Percentiles rank a stretch among this genome's conserved stretches.
Evolutionary conservation across 768 basidiomycete species (phyloP).

Genomic region (Cystofilobasidium bisporidii): DNA sequence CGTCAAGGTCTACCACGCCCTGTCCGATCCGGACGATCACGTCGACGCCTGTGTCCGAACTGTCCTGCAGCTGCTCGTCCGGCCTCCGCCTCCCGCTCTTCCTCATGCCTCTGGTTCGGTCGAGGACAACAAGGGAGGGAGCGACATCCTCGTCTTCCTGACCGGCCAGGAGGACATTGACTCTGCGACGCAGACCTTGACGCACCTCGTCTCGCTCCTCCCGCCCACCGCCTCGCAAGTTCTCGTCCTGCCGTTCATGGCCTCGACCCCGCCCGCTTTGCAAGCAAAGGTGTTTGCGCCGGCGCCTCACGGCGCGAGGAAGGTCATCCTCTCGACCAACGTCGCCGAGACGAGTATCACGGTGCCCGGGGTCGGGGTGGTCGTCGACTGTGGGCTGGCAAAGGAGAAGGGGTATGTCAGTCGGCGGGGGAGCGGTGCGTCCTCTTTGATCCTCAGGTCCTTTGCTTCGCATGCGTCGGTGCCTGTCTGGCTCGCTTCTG

Average conservation of each 20-base stretch:
- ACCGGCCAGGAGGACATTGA: conserved; percentile 98
- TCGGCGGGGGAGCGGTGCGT: conserved; percentile 54
- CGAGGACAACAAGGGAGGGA: too few relatives aligned
- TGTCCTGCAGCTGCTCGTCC: conserved; percentile 85
- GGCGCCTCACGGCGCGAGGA: conserved; percentile 59
- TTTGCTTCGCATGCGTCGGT: background rate
- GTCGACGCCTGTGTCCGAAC: conserved; percentile 80
- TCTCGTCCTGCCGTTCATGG: conserved; percentile 66
- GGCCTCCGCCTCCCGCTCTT: conserved; percentile 46
- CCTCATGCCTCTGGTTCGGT: conserved; percentile 35
- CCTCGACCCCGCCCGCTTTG: conserved; percentile 65
- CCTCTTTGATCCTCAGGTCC: background rate
- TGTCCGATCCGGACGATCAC: conserved; percentile 51
- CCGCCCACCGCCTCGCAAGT: conserved; percentile 14
- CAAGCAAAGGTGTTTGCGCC: conserved; percentile 69
- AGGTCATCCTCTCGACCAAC: conserved; percentile 92
- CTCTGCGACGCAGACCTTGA: conserved; percentile 2
- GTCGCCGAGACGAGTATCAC: conserved; percentile 98
- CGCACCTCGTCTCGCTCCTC: background rate
- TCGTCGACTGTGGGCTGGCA: conserved; percentile 90
- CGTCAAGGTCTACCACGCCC: conserved; percentile 57
- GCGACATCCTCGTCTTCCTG: conserved; percentile 88
- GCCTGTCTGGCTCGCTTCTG: too few relatives aligned
- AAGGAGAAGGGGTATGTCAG: conserved; percentile 87
- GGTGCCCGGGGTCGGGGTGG: conserved; percentile 88